Base-by-base conservation (phyloP, 2,329 filamentous ascomycete genomes). In the Aspergillus clavatus region DNA sequence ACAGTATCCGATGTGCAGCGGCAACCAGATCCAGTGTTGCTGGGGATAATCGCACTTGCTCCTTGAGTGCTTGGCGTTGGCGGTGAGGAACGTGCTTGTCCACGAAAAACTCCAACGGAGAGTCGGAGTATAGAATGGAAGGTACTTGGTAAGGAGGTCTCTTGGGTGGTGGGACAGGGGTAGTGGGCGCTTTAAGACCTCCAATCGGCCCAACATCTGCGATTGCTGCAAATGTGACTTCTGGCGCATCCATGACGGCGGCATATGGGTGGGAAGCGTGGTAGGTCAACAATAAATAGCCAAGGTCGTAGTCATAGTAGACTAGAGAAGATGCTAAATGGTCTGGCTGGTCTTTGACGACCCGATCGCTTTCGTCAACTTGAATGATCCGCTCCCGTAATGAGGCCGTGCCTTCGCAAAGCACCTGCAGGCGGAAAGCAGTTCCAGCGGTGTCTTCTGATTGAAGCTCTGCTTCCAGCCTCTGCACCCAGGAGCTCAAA, bases 401-500 rank as follows among this genome's bases (percentile, higher is more conserved):
- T 5, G 74, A 77, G 14, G 70, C 71, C 4, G 72, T 63, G 12
- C 73, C 73, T 40, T 80, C 74, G 37, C 80, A 73, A 10, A 83
- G 68, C 12, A 78, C 69, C 40, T 77, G 70, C 5, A 83, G 59
- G 27, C 81, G 77, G 58, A 82, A 81, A 8, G 68, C 71, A 3
- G 76, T 71, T 11, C 80, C 80, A 14, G 73, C 65, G 2, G 69
- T 69, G 38, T 76, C 72, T 22, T 74, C 68, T 18, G 72, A 69
- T 19, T 73, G 70, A 18, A 84, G 59, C 53, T 84, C 81, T 11
- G 71, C 70, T 58, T 82, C 78, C 1, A 84, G 63, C 35, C 73
- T 71, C 24, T 72, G 67, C 21, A 77, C 71, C 80, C 81, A 84
- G 0, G 75, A 70, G 36, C 72, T 69, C 40, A 83, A 62, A 3